Base-by-base conservation (phyloP, 352 stramenopile genomes). In the Phytophthora meadii region DNA sequence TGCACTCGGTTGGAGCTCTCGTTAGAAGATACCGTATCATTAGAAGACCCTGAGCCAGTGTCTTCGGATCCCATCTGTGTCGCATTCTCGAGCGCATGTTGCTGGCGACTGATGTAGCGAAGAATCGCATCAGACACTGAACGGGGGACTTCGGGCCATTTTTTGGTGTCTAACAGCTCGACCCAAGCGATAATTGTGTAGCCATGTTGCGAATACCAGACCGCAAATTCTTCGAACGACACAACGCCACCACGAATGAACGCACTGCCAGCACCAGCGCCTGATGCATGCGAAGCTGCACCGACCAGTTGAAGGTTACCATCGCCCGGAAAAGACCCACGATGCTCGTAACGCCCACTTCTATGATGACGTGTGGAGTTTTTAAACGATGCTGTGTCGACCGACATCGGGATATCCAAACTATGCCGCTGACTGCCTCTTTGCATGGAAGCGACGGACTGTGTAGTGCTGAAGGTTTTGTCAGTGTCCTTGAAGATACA, bases 171-270 rank as follows among this genome's bases (percentile, higher is more conserved):
- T 10, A 96, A 58, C 0, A 97, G 60, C 57, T 96, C 88, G 44
- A 96, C 84, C 88, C 89, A 97, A 3, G 90, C 84, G 14, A 95
- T 94, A 28, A 93, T 86, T 17, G 81, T 87, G 54, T 90, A 89
- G 3, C 90, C 90, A 51, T 90, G 75, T 17, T 84, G 75, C 9
- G 82, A 90, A 62, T 97, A 97, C 90, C 90, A 97, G 9, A 81
- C 68, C 5, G 81, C 85, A 71, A 97, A 97, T 42, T 93, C 82
- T 52, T 94, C 82, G 51, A 95, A 94, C 0, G 86, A 87, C 9
- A 97, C 83, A 5, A 93, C 82, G 8, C 85, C 87, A 24, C 85
- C 82, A 59, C 77, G 71, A 60, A 91, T 76, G 41, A 93, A 93
- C 2, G 85, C 82, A 53, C 76, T 88, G 1, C 79, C 85, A 39